phyloP scores from a whole-genome alignment of 2,329 filamentous ascomycete species.

The Alternaria metachromatica region DNA sequence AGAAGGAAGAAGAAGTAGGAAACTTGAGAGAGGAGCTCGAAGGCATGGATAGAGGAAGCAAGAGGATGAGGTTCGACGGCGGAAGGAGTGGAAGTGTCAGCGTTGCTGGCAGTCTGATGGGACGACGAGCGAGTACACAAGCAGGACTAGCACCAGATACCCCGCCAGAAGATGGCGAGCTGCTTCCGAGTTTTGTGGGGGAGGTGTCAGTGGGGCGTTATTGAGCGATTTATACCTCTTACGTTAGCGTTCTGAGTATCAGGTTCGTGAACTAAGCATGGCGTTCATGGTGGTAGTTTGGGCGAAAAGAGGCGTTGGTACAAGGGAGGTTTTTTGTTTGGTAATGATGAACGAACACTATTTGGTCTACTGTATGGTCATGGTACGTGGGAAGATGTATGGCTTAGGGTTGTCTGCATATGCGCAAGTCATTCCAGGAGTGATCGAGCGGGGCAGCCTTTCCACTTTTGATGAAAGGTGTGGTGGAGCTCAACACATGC shows the following conservation, averaged over 20 bases:
- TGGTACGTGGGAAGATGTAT: not conserved
- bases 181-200: constrained; percentile 29
- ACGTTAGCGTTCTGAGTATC: constrained; percentile 4
- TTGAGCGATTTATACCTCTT: constrained; percentile 1
- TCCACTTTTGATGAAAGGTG: not conserved
- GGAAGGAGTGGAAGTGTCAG: constrained; percentile 20
- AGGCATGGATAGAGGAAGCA: constrained; percentile 26
- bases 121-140: constrained; percentile 17
- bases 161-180: constrained; percentile 32
- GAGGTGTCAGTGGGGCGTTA: constrained; percentile 25
- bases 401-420: not conserved
- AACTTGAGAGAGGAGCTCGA: constrained; percentile 27
- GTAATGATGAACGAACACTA: not conserved
- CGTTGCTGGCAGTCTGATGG: constrained; percentile 13
- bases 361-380: not conserved
- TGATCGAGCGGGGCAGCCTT: not conserved
- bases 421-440: not conserved
- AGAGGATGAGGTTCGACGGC: constrained; percentile 26
- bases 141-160: constrained; percentile 23
- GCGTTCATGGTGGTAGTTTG: constrained; percentile 3
- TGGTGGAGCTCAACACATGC: not conserved
- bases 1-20: constrained; percentile 31
- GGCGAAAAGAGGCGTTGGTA: constrained; percentile 2
- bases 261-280: constrained; percentile 1
- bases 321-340: not conserved